Conservation (phyloP, 108 stramenopile genomes). For the Aurantiochytrium sp. region DNA sequence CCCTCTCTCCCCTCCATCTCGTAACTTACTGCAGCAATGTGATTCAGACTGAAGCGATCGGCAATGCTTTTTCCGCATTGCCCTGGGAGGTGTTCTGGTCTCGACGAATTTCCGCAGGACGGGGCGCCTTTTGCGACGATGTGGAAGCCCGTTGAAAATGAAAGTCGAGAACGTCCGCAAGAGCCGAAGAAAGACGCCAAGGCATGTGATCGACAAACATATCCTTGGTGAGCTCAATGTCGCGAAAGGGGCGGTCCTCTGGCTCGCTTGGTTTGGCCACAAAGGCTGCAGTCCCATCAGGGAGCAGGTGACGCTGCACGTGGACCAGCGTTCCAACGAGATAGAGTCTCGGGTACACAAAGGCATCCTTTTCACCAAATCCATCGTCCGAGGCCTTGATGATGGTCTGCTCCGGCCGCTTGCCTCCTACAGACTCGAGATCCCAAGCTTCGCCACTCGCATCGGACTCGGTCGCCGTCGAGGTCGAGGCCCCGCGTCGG, state of each 20-base stretch:
- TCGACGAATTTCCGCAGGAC: background rate
- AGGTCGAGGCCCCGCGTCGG: background rate
- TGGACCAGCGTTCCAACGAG: background rate
- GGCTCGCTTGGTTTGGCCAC: background rate
- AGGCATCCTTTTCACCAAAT: background rate
- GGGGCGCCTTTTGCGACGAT: background rate
- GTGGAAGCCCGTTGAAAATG: background rate
- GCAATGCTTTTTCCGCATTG: background rate
- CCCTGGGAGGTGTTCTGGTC: background rate
- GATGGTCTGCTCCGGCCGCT: too few species aligned
- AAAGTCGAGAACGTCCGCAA: background rate
- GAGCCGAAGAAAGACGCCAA: background rate
- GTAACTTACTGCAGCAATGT: too few species aligned
- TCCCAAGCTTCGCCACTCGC: too few species aligned
- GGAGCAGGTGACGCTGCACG: background rate
- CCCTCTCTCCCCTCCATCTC: too few species aligned
- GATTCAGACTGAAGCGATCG: background rate
- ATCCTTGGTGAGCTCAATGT: background rate
- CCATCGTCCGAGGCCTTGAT: background rate
- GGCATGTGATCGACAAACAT: slow-evolving; percentile 17
- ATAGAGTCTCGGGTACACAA: background rate
- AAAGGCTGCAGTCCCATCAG: background rate
- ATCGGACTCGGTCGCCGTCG: too few species aligned
- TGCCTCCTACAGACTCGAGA: too few species aligned
- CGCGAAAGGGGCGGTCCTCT: background rate